Evolutionary conservation across 2,329 filamentous ascomycete species (phyloP), one percentile per base, ranked within the genome.

Genomic region (Monilinia polystroma): DNA sequence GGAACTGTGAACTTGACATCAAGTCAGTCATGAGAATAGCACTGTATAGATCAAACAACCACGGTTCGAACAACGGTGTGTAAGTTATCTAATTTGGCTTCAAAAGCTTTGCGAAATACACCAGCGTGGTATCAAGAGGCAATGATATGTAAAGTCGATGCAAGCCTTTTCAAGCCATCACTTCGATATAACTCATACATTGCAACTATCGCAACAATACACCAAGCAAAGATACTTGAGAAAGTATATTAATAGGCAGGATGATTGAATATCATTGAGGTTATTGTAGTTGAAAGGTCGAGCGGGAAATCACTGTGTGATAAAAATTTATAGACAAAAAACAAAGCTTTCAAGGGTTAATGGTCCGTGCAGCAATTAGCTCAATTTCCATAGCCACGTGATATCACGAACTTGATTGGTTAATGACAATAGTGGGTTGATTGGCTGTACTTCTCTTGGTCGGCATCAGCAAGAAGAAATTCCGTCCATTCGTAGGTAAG

Each of bases 321-420:
- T 16, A 11, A 49, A 51, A 49, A 51, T 18, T 62, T 62, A 60
- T 51, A 51, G 29, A 38, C 16, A 43, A 23, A 32, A n/a, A 38
- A 38, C 29, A 29, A 35, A 14, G 12, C 43, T 35, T 35, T 49
- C 45, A 32, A 60, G 32, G 29, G 29, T 7, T 38, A 14, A 35
- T 26, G 32, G 45, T 51, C 58, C 14, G 58, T 60, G 58, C 45
- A 38, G 4, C 16, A 18, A 43, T 14, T 62, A 62, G 58, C 58
- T 12, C 29, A 16, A 58, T 7, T 0, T 4, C 1, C 12, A 7
- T 5, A 7, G 8, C 12, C 56, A 58, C 41, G 26, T 58, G 56
- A 56, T 56, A 4, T 16, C 14, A 2, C 18, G 14, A 59, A 1
- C 43, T 18, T 47, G 41, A 47, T 49, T 59, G 41, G 56, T 3